Percentiles rank a stretch among this genome's conserved stretches.
phyloP scores from a whole-genome alignment of 192 early-diverging fungal species.

The Coemansia sp. region DNA sequence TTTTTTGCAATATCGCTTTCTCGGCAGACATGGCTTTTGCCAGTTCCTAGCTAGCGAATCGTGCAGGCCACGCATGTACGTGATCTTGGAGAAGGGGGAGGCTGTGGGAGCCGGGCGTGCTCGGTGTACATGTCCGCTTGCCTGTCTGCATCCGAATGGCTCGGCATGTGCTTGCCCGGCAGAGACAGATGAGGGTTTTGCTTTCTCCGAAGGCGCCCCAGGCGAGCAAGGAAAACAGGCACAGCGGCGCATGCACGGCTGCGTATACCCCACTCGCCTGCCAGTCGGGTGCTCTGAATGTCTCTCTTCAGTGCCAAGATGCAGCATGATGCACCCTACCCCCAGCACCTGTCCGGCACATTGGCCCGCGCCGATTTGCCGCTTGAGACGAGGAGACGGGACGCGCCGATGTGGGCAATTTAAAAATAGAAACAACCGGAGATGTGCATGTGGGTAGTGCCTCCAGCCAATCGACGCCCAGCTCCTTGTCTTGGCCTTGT shows the following conservation, averaged over 20 bases:
- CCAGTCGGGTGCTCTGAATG: not conserved
- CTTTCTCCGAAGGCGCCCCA: not conserved
- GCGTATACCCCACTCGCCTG: not conserved
- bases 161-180: not conserved
- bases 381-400: slow-evolving; percentile 10
- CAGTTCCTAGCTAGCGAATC: not conserved
- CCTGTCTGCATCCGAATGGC: not conserved
- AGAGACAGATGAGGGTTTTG: not conserved
- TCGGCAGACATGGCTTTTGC: no score
- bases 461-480: not conserved
- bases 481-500: slow-evolving; percentile 1
- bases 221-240: slow-evolving; percentile 2
- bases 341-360: not conserved
- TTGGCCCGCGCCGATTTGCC: not conserved
- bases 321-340: not conserved
- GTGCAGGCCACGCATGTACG: slow-evolving; percentile 1
- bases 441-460: slow-evolving; percentile 1
- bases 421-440: slow-evolving; percentile 10
- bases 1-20: no score
- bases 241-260: slow-evolving; percentile 6
- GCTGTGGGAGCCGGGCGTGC: no score
- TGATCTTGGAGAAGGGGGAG: slow-evolving; percentile 5
- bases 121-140: not conserved
- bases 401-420: not conserved
- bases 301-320: slow-evolving; percentile 1